Conservation (phyloP, 2,329 filamentous ascomycete genomes). For the Bipolaris zeicola region DNA sequence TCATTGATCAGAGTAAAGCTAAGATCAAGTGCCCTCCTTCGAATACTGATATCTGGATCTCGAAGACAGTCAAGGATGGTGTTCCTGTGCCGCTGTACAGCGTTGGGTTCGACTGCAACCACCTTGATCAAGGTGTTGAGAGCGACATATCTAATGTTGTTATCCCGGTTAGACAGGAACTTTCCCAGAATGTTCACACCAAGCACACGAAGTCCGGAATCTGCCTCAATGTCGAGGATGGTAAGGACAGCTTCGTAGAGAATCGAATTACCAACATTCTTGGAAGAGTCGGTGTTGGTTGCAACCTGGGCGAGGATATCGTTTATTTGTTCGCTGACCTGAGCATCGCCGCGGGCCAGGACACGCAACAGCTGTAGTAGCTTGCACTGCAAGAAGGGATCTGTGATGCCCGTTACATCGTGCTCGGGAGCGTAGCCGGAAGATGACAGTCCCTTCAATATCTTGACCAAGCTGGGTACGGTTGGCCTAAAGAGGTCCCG, state of each 20-base stretch:
- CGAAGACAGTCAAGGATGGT: conserved; percentile 95
- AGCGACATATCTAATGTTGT: conserved; percentile 98
- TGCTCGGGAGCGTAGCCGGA: conserved; percentile 98
- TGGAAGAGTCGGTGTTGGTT: conserved; percentile 96
- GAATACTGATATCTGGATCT: conserved; percentile 97
- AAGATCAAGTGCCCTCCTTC: conserved; percentile 90
- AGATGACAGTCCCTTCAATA: conserved; percentile 87
- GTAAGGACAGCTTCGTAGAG: conserved; percentile 96
- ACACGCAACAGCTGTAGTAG: conserved; percentile 86
- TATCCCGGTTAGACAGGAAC: conserved; percentile 97
- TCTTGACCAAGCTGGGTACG: conserved; percentile 84
- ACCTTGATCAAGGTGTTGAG: conserved; percentile 98
- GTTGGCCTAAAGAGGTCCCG: conserved; percentile 89
- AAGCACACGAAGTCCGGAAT: conserved; percentile 89
- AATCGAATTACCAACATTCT: conserved; percentile 98
- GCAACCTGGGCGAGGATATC: conserved; percentile 97
- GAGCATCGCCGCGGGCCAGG: conserved; percentile 80
- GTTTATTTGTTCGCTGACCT: conserved; percentile 96
- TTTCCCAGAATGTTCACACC: conserved; percentile 99
- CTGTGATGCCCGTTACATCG: conserved; percentile 96
- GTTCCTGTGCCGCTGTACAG: conserved; percentile 94
- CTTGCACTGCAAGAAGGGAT: conserved; percentile 97
- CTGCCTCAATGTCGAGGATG: conserved; percentile 96
- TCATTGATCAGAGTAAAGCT: conserved; percentile 99
- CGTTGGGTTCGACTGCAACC: conserved; percentile 96